Evolutionary conservation across 1,284 basidiomycete genomes (phyloP).

Genomic region (Leucoagaricus sp.): DNA sequence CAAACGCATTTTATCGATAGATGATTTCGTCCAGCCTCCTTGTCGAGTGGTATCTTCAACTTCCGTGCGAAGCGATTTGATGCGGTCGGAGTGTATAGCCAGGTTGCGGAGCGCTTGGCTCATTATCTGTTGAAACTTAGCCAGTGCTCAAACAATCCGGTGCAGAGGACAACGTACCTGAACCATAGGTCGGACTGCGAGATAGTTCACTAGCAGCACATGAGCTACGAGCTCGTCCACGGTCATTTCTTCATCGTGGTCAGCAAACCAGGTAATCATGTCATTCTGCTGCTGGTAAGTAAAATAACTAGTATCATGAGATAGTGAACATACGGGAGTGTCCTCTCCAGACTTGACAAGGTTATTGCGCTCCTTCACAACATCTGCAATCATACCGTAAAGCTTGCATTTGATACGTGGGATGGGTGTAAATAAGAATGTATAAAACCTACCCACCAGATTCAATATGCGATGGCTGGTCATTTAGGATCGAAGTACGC

Average conservation of each 20-base stretch:
- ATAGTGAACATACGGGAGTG: not conserved
- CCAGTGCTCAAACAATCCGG: not conserved
- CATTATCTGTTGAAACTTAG: slow-evolving; percentile 16
- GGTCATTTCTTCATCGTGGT: slow-evolving; percentile 13
- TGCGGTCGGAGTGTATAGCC: slow-evolving; percentile 35
- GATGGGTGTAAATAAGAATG: slow-evolving; percentile 6
- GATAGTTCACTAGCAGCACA: slow-evolving; percentile 32
- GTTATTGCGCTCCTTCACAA: not conserved
- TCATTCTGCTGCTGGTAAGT: slow-evolving; percentile 15
- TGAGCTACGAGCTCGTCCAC: slow-evolving; percentile 26
- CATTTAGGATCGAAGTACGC: not conserved
- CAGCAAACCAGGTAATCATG: slow-evolving; percentile 34
- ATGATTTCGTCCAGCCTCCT: slow-evolving; percentile 44
- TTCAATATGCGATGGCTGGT: not conserved
- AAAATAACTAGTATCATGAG: not conserved
- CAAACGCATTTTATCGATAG: slow-evolving; percentile 28
- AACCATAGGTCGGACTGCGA: slow-evolving; percentile 33
- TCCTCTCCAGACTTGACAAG: not conserved
- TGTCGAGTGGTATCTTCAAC: slow-evolving; percentile 31
- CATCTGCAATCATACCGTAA: not conserved
- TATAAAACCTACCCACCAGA: not conserved
- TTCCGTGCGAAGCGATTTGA: slow-evolving; percentile 41
- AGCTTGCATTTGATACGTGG: not conserved
- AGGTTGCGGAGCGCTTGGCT: slow-evolving; percentile 38
- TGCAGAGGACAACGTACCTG: slow-evolving; percentile 20